These are phyloP conservation scores for Arthrobotrys sphaeroides DNA, from an alignment of 2,329 filamentous ascomycete genomes.

Conservation along the genomic window DNA sequence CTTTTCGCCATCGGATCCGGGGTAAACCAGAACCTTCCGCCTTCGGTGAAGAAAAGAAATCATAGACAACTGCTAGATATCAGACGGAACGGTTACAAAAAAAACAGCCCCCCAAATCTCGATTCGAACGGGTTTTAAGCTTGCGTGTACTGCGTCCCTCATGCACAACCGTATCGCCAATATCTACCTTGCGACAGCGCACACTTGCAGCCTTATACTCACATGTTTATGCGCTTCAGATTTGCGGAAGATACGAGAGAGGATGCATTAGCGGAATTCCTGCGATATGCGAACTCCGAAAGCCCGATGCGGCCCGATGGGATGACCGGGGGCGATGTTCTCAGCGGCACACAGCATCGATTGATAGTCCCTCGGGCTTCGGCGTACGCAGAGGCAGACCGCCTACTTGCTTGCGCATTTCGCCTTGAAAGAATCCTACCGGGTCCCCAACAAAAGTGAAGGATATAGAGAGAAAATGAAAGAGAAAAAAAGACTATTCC, in stretches of 20 bases:
- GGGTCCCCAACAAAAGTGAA: not conserved
- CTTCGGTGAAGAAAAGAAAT: constrained; percentile 24
- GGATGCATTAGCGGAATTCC: not conserved
- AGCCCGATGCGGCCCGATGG: constrained; percentile 18
- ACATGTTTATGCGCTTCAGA: constrained; percentile 12
- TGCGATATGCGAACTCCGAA: constrained; percentile 13
- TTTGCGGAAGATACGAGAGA: not conserved
- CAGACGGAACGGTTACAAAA: not conserved
- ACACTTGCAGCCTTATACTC: constrained; percentile 17
- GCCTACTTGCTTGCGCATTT: constrained; percentile 13
- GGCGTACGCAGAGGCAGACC: constrained; percentile 5
- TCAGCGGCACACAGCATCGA: constrained; percentile 7
- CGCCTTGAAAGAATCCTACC: constrained; percentile 19
- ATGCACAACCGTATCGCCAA: too few species aligned
- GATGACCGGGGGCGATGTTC: not conserved
- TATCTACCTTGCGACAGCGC: constrained; percentile 37
- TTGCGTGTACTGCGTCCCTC: not conserved
- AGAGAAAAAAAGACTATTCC: constrained; percentile 7
- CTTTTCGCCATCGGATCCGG: constrained; percentile 30
- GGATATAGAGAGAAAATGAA: not conserved
- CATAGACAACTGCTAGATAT: constrained; percentile 5
- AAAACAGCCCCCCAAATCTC: too few species aligned
- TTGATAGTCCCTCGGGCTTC: constrained; percentile 8
- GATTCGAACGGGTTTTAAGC: not conserved
- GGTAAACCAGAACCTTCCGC: constrained; percentile 30